phyloP scores from a whole-genome alignment of 306 rosid genomes.

The Hylodesmum podocarpum region DNA sequence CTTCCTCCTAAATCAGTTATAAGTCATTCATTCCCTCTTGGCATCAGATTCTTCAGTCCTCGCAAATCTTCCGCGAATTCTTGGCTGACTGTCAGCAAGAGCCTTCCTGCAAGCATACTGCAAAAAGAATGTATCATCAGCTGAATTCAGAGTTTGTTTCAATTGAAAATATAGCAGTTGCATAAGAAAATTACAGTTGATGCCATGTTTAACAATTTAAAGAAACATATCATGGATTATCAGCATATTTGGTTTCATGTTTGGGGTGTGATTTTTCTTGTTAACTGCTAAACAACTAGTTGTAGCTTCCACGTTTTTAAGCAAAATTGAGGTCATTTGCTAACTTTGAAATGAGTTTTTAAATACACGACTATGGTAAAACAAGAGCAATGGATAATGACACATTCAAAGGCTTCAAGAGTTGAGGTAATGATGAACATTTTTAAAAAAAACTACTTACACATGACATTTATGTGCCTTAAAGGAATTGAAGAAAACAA shows the following conservation, averaged over 20 bases:
- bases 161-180: not conserved
- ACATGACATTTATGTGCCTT: not conserved
- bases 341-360: not conserved
- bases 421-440: not conserved
- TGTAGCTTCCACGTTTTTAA: too few species aligned
- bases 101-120: conserved; percentile 99
- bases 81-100: conserved; percentile 96
- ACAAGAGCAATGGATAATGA: not conserved
- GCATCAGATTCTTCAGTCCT: conserved; percentile 67
- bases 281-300: not conserved
- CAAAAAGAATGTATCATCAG: conserved; percentile 9
- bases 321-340: not conserved
- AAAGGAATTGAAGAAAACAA: not conserved
- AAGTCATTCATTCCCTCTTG: conserved; percentile 58
- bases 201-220: not conserved
- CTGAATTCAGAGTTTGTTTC: not conserved
- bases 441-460: not conserved
- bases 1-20: conserved; percentile 21
- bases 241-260: not conserved
- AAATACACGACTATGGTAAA: not conserved
- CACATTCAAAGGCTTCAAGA: not conserved
- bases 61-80: conserved; percentile 99
- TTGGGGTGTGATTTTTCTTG: not conserved
- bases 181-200: not conserved
- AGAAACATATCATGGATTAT: not conserved